Conservation (phyloP, 768 basidiomycete genomes). For the Kwoniella sp. region DNA sequence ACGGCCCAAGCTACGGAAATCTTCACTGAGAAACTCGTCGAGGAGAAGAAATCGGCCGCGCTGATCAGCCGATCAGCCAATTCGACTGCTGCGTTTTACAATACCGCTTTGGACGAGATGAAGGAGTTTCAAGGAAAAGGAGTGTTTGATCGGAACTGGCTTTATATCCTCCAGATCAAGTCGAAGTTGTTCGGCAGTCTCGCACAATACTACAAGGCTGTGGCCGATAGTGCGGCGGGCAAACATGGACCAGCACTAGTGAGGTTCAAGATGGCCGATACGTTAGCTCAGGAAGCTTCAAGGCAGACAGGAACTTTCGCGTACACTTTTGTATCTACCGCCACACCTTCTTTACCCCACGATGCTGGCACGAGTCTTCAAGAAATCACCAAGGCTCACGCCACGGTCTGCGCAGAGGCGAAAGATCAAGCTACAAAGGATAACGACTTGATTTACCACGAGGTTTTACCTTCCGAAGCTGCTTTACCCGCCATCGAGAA, state of each 20-base stretch:
- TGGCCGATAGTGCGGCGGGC: constrained; percentile 71
- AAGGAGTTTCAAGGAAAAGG: constrained; percentile 97
- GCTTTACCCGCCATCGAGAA: constrained; percentile 81
- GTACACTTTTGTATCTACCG: constrained; percentile 63
- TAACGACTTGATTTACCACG: constrained; percentile 97
- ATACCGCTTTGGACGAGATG: constrained; percentile 78
- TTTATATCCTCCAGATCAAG: constrained; percentile 80
- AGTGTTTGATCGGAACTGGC: constrained; percentile 92
- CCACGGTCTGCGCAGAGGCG: constrained; percentile 73
- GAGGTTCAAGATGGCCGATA: constrained; percentile 74
- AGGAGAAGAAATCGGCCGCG: constrained; percentile 76
- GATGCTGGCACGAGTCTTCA: constrained; percentile 78
- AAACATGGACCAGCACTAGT: constrained; percentile 86
- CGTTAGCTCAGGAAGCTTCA: constrained; percentile 78
- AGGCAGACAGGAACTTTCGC: constrained; percentile 70
- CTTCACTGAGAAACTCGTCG: constrained; percentile 90
- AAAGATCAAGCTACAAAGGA: constrained; percentile 76
- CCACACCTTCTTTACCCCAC: constrained; percentile 72
- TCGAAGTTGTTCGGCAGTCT: constrained; percentile 84
- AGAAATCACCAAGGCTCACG: constrained; percentile 81
- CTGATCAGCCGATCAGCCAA: constrained; percentile 81
- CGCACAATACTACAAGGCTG: constrained; percentile 80
- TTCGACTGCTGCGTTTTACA: constrained; percentile 80
- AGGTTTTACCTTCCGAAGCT: constrained; percentile 75
- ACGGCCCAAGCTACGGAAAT: constrained; percentile 93